These are phyloP conservation scores for Lentithecium fluviatile DNA, from an alignment of 495 filamentous ascomycete genomes.

Conservation along the genomic window DNA sequence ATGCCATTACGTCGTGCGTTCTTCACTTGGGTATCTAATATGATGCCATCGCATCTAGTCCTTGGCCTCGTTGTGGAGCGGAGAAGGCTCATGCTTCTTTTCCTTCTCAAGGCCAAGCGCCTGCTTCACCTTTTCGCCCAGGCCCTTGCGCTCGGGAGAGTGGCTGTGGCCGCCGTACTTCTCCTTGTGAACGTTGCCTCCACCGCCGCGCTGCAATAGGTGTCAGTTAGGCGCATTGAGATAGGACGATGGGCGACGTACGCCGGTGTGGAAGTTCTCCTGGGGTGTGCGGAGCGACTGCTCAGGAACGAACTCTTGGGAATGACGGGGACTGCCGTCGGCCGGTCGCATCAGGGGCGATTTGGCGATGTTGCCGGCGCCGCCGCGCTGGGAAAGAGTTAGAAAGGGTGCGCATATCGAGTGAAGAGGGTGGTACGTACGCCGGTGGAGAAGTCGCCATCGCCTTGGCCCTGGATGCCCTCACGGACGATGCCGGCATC, in stretches of 20 bases:
- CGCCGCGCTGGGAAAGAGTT: conserved; percentile 35
- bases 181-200: conserved; percentile 43
- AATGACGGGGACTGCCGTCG: conserved; percentile 12
- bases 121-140: conserved; percentile 44
- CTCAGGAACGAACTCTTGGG: conserved; percentile 42
- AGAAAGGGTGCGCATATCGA: not conserved
- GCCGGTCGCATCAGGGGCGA: conserved; percentile 20
- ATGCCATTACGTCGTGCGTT: conserved; percentile 8
- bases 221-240: conserved; percentile 6
- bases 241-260: conserved; percentile 21
- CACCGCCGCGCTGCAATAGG: conserved; percentile 38
- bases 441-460: conserved; percentile 31
- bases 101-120: conserved; percentile 37
- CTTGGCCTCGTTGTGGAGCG: conserved; percentile 18
- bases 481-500: conserved; percentile 44
- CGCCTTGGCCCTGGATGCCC: conserved; percentile 35
- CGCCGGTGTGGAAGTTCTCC: conserved; percentile 46
- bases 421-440: conserved; percentile 18
- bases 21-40: not conserved
- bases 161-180: conserved; percentile 44
- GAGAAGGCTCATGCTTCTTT: conserved; percentile 22
- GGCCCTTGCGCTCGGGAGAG: conserved; percentile 27
- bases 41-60: not conserved
- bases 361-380: conserved; percentile 40
- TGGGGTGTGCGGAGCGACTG: conserved; percentile 37